These are phyloP conservation scores for Colletotrichum australisinense DNA, from an alignment of 2,329 filamentous ascomycete species.

Conservation along the genomic window DNA sequence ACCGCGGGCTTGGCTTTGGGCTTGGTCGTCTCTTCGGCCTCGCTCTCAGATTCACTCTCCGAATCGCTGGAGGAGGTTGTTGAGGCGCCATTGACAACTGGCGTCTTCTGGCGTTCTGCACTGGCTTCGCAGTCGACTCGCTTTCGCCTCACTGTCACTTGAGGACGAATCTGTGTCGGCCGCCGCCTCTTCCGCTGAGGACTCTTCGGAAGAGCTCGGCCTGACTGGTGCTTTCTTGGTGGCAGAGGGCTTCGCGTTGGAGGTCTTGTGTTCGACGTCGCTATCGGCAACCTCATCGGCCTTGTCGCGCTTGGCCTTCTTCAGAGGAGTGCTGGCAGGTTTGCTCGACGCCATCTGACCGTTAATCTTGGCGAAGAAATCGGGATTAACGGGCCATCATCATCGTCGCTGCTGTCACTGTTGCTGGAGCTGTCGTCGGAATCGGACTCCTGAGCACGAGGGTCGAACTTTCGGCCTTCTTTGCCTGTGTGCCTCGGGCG, in stretches of 20 bases:
- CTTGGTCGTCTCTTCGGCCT: conserved; percentile 38
- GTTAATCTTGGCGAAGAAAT: conserved; percentile 26
- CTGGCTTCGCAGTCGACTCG: conserved; percentile 38
- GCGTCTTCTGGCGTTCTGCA: conserved; percentile 38
- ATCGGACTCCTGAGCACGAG: conserved; percentile 32
- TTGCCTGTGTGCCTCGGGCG: conserved; percentile 24
- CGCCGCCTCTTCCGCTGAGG: conserved; percentile 40
- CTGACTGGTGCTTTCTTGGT: conserved; percentile 38
- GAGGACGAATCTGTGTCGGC: conserved; percentile 36
- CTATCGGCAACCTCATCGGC: conserved; percentile 56
- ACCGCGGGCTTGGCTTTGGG: conserved; percentile 35
- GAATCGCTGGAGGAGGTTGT: conserved; percentile 41
- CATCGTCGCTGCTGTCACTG: conserved; percentile 39
- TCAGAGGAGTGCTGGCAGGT: conserved; percentile 23
- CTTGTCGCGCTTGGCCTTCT: conserved; percentile 42
- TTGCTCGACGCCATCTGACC: conserved; percentile 23
- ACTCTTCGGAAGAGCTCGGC: conserved; percentile 36
- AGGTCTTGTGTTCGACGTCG: conserved; percentile 50
- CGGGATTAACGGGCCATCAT: neutral
- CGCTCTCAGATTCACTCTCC: conserved; percentile 39
- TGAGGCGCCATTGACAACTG: conserved; percentile 19
- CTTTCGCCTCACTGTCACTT: conserved; percentile 45
- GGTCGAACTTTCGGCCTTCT: conserved; percentile 38
- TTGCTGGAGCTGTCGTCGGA: conserved; percentile 42
- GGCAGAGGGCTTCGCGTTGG: conserved; percentile 32